phyloP scores from a whole-genome alignment of 2,329 filamentous ascomycete species.

The Cryphonectria carpinicola region DNA sequence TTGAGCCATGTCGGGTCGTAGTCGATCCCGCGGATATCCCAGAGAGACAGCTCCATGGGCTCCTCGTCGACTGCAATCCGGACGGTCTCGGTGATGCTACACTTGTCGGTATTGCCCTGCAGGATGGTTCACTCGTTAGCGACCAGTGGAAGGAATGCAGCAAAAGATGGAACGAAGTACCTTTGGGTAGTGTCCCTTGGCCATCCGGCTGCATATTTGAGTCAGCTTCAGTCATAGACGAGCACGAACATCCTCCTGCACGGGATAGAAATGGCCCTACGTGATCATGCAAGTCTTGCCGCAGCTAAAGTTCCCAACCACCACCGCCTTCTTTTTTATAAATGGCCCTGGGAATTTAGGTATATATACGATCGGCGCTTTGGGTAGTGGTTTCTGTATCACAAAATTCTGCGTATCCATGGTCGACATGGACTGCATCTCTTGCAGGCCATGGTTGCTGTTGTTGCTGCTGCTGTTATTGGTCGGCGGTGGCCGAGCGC shows the following conservation, averaged over 20 bases:
- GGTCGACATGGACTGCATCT: slow-evolving; percentile 22
- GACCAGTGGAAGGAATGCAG: too few species aligned
- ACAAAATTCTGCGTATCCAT: slow-evolving; percentile 22
- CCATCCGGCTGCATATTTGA: slow-evolving; percentile 19
- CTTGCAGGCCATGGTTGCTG: slow-evolving; percentile 6
- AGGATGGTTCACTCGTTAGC: neutral
- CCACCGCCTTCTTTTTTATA: slow-evolving; percentile 27
- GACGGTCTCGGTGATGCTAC: slow-evolving; percentile 19
- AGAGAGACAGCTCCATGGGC: slow-evolving; percentile 24
- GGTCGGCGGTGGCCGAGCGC: neutral
- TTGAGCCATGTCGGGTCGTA: slow-evolving; percentile 28
- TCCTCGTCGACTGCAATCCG: slow-evolving; percentile 26
- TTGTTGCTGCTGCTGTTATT: neutral
- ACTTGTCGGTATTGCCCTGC: slow-evolving; percentile 15
- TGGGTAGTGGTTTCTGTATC: slow-evolving; percentile 25
- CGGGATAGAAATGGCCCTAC: slow-evolving; percentile 3
- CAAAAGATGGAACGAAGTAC: neutral
- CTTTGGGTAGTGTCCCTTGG: slow-evolving; percentile 21
- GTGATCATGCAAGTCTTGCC: slow-evolving; percentile 29
- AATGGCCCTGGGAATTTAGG: slow-evolving; percentile 24
- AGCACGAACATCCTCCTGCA: neutral
- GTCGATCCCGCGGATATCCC: slow-evolving; percentile 29
- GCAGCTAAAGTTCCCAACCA: slow-evolving; percentile 29
- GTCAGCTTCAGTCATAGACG: slow-evolving; percentile 5
- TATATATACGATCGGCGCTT: slow-evolving; percentile 24